phyloP scores from a whole-genome alignment of 768 basidiomycete species.

The Saitozyma podzolica region DNA sequence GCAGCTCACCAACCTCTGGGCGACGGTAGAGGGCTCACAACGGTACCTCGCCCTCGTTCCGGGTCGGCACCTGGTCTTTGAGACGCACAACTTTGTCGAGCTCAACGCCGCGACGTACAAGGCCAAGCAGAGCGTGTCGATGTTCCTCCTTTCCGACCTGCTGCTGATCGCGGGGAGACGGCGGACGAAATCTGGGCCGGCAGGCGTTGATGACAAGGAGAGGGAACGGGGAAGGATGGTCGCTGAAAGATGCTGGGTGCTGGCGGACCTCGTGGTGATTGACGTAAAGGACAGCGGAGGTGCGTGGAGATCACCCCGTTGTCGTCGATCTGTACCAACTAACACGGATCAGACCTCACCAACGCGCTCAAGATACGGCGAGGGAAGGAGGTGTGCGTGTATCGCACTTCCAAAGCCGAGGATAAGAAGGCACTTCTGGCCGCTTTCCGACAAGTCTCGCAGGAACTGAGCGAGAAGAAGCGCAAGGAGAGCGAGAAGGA shows the following conservation, averaged over 20 bases:
- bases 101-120: constrained; percentile 96
- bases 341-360: constrained; percentile 62
- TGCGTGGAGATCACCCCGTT: constrained; percentile 53
- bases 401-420: constrained; percentile 72
- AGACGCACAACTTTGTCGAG: constrained; percentile 76
- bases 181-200: constrained; percentile 55
- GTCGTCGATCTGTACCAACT: constrained; percentile 1
- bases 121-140: constrained; percentile 77
- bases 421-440: constrained; percentile 85
- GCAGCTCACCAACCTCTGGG: constrained; percentile 87
- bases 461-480: constrained; percentile 81
- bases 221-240: constrained; percentile 70
- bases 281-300: constrained; percentile 95
- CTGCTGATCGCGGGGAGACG: constrained; percentile 77
- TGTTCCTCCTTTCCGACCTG: constrained; percentile 88
- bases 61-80: constrained; percentile 84
- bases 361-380: constrained; percentile 95
- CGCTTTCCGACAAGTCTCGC: constrained; percentile 87
- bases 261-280: constrained; percentile 90
- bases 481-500: constrained; percentile 93
- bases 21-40: constrained; percentile 87
- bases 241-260: constrained; percentile 88
- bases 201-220: constrained; percentile 27
- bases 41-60: constrained; percentile 91
- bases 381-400: constrained; percentile 91